Evolutionary conservation across 306 rosid species (phyloP).

Genomic region (Argentina anserina): DNA sequence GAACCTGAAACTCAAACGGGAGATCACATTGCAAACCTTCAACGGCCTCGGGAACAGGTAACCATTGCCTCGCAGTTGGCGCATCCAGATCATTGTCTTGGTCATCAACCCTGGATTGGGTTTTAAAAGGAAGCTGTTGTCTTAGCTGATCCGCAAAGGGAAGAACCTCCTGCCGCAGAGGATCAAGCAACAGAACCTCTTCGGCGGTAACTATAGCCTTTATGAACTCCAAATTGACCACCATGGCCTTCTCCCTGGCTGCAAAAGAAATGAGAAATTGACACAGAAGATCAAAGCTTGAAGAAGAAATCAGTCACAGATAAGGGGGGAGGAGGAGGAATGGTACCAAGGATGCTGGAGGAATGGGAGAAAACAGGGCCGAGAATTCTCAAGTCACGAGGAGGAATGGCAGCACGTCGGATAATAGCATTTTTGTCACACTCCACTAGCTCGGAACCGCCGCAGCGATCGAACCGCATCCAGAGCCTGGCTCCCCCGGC

Average conservation of each 20-base stretch:
- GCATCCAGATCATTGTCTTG: constrained; percentile 54
- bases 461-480: constrained; percentile 81
- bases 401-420: constrained; percentile 72
- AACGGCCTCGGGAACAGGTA: constrained; percentile 53
- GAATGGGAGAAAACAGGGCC: constrained; percentile 97
- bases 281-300: neutral
- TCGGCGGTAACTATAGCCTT: constrained; percentile 89
- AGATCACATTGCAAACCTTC: constrained; percentile 80
- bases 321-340: neutral
- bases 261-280: constrained; percentile 18
- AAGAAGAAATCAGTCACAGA: neutral
- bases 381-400: constrained; percentile 78
- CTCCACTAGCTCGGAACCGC: constrained; percentile 74
- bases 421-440: constrained; percentile 79
- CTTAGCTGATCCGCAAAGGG: constrained; percentile 91
- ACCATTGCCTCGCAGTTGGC: constrained; percentile 45
- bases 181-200: constrained; percentile 83
- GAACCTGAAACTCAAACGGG: constrained; percentile 94
- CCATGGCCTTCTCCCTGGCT: constrained; percentile 97
- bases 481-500: constrained; percentile 76
- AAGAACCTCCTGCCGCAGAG: constrained; percentile 78
- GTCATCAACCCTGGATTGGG: constrained; percentile 31
- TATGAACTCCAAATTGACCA: constrained; percentile 86
- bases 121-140: constrained; percentile 55
- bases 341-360: constrained; percentile 82